Percentiles rank a stretch among this genome's conserved stretches.
These are phyloP conservation scores for Cercospora sesami DNA, from an alignment of 2,329 filamentous ascomycete genomes.

Conservation along the genomic window DNA sequence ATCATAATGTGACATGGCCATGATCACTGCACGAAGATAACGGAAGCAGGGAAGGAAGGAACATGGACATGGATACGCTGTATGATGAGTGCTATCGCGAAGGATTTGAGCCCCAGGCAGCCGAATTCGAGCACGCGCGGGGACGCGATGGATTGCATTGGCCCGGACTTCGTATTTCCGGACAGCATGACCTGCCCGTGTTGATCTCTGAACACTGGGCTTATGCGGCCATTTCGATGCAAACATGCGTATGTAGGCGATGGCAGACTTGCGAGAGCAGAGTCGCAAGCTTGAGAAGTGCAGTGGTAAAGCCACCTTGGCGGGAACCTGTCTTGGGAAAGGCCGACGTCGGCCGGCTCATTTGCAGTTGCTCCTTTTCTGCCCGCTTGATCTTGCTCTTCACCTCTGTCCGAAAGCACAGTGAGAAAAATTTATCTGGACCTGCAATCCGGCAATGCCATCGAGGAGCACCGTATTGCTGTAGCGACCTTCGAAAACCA, in stretches of 20 bases:
- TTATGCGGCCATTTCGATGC: background rate
- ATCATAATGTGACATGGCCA: conserved; percentile 15
- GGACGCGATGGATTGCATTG: background rate
- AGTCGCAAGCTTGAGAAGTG: background rate
- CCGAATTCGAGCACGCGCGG: background rate
- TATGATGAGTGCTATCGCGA: background rate
- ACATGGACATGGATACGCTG: background rate
- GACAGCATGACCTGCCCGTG: background rate
- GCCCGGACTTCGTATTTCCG: background rate
- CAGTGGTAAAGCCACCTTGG: background rate
- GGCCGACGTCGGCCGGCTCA: background rate
- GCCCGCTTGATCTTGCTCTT: background rate
- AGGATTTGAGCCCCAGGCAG: conserved; percentile 10
- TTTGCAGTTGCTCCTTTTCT: background rate
- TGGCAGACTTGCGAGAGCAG: background rate
- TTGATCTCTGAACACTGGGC: background rate
- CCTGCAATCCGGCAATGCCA: background rate
- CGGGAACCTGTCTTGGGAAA: background rate
- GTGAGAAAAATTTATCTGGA: background rate
- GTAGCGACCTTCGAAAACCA: background rate
- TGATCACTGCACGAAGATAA: background rate
- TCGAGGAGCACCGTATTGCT: background rate
- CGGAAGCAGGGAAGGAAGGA: background rate
- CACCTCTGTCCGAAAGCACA: background rate
- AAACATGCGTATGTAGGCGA: background rate